These are phyloP conservation scores for Tylopilus sp. DNA, from an alignment of 768 basidiomycete species.

Conservation along the genomic window DNA sequence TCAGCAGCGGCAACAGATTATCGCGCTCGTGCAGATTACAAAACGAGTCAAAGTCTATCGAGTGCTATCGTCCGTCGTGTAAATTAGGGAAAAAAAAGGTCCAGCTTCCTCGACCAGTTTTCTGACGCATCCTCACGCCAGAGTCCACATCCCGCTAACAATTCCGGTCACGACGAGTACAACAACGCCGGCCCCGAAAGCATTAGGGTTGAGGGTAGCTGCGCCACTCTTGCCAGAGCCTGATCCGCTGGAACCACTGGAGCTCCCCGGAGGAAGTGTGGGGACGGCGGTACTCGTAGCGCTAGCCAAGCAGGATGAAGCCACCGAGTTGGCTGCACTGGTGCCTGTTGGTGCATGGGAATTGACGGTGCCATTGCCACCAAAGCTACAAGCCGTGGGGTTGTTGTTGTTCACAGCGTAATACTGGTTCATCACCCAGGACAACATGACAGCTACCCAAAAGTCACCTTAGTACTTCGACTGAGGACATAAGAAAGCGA, in stretches of 20 bases:
- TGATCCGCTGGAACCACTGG: conserved; percentile 22
- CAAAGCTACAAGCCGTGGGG: conserved; percentile 68
- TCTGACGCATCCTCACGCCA: conserved; percentile 28
- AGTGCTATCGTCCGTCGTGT: background rate
- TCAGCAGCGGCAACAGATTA: conserved; percentile 8
- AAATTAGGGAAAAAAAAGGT: background rate
- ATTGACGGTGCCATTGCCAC: conserved; percentile 82
- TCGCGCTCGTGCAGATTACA: background rate
- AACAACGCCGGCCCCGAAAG: conserved; percentile 37
- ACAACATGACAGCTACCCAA: conserved; percentile 67
- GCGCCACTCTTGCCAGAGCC: conserved; percentile 23
- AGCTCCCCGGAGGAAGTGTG: conserved; percentile 37
- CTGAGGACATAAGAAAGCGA: conserved; percentile 2
- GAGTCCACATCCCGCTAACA: conserved; percentile 42
- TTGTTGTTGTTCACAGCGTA: conserved; percentile 63
- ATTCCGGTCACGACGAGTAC: conserved; percentile 35
- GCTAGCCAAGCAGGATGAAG: conserved; percentile 63
- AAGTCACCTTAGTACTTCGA: conserved; percentile 4
- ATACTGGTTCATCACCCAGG: conserved; percentile 78
- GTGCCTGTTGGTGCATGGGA: conserved; percentile 45
- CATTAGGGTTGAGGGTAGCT: conserved; percentile 29
- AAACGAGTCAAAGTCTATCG: too few relatives aligned
- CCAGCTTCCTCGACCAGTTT: conserved; percentile 5
- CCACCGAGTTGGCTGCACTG: conserved; percentile 52
- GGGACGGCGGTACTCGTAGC: conserved; percentile 65